Evolutionary conservation across 2,329 filamentous ascomycete genomes (phyloP), one percentile per base, ranked within the genome.

Genomic region (Parafenestella ontariensis): DNA sequence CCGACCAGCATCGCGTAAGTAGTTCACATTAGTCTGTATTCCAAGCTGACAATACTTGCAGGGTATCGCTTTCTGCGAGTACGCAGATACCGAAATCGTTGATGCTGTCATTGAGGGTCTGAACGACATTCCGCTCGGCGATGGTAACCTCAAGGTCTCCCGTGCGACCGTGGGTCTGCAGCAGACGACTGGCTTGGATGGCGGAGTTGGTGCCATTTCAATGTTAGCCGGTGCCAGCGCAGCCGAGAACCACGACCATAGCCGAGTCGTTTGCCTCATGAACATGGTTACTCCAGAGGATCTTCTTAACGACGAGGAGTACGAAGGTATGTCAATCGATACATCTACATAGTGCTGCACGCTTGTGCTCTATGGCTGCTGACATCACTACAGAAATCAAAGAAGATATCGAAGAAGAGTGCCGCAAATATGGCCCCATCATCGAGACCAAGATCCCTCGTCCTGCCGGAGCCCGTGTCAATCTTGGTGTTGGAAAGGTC

Each of bases 251-350:
- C 82, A 90, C 29, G 92, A 96, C 65, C 87, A 89, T 56, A 90
- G 90, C 62, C 86, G 91, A 51, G 94, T 99, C 15, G 76, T 99
- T 56, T 94, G 96, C 78, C 81, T 99, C 58, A 85, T 99, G 71
- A 99, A 99, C 81, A 99, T 99, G 95, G 94, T 99, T 31, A 99
- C 95, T 0, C 84, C 92, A 0, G 95, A 99, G 68, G 95, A 99
- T 77, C 81, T 99, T 21, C 87, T 97, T 78, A 93, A 98, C 72
- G 88, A 88, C 46, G 93, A 98, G 31, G 95, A 99, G 70, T 98
- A 97, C 70, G 91, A 97, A 78, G 94, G 94, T 93, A 83, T 71
- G 81, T 66, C 8, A 28, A 21, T 17, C 29, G 6, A 39, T 17
- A 5, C 20, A 7, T 15, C 10, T 3, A 52, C 15, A 34, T n/a